phyloP scores from a whole-genome alignment of 2,329 filamentous ascomycete species.

The Bimuria novae-zelandiae region DNA sequence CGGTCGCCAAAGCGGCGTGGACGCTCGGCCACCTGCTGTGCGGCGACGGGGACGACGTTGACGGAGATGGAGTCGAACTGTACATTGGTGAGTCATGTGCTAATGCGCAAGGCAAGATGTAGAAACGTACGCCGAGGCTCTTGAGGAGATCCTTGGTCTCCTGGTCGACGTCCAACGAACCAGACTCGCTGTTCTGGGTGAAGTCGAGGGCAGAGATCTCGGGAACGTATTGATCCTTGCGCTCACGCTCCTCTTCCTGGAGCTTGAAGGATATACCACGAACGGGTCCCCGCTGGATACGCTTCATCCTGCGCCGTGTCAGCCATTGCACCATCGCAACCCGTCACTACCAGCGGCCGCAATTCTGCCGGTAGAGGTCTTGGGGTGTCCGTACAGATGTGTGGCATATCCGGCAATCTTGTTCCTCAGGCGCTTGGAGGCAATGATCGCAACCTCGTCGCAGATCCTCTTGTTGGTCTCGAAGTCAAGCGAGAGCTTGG shows the following conservation, averaged over 20 bases:
- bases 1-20: conserved; percentile 77
- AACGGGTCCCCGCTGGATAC: conserved; percentile 98
- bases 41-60: conserved; percentile 89
- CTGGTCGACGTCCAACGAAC: conserved; percentile 91
- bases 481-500: conserved; percentile 98
- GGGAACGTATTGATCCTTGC: conserved; percentile 99
- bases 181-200: conserved; percentile 89
- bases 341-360: too few species aligned
- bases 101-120: not conserved
- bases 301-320: conserved; percentile 79
- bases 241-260: conserved; percentile 99
- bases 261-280: conserved; percentile 99
- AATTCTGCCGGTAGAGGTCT: not conserved
- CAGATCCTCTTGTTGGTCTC: conserved; percentile 99
- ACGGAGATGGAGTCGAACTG: conserved; percentile 98
- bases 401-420: conserved; percentile 94
- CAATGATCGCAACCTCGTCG: conserved; percentile 98
- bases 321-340: conserved; percentile 50
- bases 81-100: conserved; percentile 14
- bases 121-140: conserved; percentile 87
- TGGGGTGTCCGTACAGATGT: conserved; percentile 28
- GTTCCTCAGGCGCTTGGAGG: conserved; percentile 98
- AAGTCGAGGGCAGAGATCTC: conserved; percentile 99
- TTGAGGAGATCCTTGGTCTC: conserved; percentile 99
- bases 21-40: conserved; percentile 85